Conservation (phyloP, 352 stramenopile species). For the Thalassiosira livingstoniorum region DNA sequence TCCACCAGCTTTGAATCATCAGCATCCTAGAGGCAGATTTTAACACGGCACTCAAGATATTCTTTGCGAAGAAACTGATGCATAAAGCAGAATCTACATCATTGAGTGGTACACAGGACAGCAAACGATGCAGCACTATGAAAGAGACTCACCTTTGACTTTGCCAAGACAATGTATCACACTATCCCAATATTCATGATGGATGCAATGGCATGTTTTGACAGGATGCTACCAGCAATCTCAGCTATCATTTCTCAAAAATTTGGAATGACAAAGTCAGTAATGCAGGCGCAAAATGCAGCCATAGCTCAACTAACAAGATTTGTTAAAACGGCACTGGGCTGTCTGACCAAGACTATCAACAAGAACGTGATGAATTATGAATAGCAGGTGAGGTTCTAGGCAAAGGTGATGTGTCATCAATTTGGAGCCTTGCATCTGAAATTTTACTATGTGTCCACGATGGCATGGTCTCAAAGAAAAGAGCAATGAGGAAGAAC, state of each 20-base stretch:
- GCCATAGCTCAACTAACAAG: neutral
- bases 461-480: neutral
- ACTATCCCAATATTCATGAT: neutral
- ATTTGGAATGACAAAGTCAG: neutral
- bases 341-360: neutral
- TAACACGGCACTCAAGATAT: neutral
- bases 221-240: neutral
- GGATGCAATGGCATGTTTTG: neutral
- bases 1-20: neutral
- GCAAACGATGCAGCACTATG: neutral
- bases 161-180: neutral
- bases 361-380: neutral
- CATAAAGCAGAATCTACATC: neutral
- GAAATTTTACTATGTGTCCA: too few relatives aligned
- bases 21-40: neutral
- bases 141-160: neutral
- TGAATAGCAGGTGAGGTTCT: neutral
- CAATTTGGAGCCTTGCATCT: too few relatives aligned
- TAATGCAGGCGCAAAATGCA: neutral
- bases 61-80: neutral
- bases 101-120: neutral
- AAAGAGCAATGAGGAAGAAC: neutral
- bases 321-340: neutral
- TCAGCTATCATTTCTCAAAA: neutral
- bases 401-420: neutral